Base-by-base conservation (phyloP, 805 yeast species). In the Cyberlindnera saturnus region DNA sequence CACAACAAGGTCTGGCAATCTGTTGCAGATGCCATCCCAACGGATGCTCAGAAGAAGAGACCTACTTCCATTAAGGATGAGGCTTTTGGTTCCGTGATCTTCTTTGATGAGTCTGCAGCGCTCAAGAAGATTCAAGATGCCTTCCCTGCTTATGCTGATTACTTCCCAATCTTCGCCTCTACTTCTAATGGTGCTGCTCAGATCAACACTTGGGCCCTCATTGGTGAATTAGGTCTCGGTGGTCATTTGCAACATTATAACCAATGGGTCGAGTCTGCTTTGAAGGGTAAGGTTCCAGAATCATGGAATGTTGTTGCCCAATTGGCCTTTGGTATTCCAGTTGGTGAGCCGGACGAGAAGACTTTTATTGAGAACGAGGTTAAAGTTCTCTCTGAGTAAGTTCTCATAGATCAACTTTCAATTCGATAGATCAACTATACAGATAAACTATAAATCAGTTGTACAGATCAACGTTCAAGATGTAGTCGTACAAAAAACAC, bases 241-340 rank as follows among this genome's bases (percentile, higher is more conserved):
- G 75, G 67, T 48, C 74, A 71, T 51, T 63, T 75, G 50, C 81
- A 75, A 61, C 80, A 75, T 60, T 75, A 69, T 67, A 72, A 70
- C 57, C 72, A 67, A 38, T 61, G 62, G 38, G 69, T 75, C 40
- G 63, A 64, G 50, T 66, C 56, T 33, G 69, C 68, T 39, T 49
- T 68, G 49, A 62, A 66, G 48, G 71, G 65, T 51, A 59, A 63
- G 38, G 61, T 70, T 26, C 77, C 77, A 44, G 57, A 53, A 38
- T 53, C 60, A 39, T 73, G 77, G 75, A 59, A 56, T 31, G 70
- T 74, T 39, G 69, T 65, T 45, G 69, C 77, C 34, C 79, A 75
- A 61, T 63, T 75, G 51, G 74, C 69, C 33, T 75, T 75, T 47
- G 80, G 80, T 58, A 49, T 64, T 15, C 71, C 72, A 51, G 62